These are phyloP conservation scores for Nymphaea thermarum DNA, from an alignment of 164 flowering plant genomes.

Conservation along the genomic window DNA sequence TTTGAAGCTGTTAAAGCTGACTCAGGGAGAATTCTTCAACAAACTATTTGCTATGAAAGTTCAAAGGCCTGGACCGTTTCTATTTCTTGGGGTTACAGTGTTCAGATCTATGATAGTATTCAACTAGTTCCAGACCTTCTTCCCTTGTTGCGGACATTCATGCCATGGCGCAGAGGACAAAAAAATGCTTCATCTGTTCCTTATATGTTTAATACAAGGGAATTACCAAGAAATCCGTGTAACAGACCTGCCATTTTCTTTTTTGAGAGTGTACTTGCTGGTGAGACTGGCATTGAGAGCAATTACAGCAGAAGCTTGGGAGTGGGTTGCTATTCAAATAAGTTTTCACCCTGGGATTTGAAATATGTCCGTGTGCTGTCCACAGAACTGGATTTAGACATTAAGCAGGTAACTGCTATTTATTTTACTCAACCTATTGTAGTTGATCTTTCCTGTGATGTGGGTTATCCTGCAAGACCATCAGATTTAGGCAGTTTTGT, in stretches of 20 bases:
- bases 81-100: constrained; percentile 71
- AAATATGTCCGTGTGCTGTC: constrained; percentile 34
- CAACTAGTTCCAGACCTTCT: constrained; percentile 52
- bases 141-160: constrained; percentile 38
- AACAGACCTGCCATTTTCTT: constrained; percentile 40
- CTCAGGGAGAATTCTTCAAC: constrained; percentile 57
- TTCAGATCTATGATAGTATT: constrained; percentile 57
- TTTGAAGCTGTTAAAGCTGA: constrained; percentile 46
- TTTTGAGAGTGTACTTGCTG: constrained; percentile 28
- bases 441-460: neutral
- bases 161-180: constrained; percentile 46
- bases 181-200: constrained; percentile 10
- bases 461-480: neutral
- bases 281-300: constrained; percentile 21
- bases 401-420: constrained; percentile 31
- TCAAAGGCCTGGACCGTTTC: constrained; percentile 41
- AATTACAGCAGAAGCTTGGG: constrained; percentile 23
- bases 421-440: neutral
- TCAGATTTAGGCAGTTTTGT: too few species aligned
- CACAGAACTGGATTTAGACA: constrained; percentile 27
- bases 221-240: constrained; percentile 48
- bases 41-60: constrained; percentile 60
- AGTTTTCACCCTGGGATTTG: constrained; percentile 17
- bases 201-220: constrained; percentile 55
- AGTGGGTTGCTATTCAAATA: constrained; percentile 20